Evolutionary conservation across 768 basidiomycete genomes (phyloP).

Genomic region (Dioszegia crocea): DNA sequence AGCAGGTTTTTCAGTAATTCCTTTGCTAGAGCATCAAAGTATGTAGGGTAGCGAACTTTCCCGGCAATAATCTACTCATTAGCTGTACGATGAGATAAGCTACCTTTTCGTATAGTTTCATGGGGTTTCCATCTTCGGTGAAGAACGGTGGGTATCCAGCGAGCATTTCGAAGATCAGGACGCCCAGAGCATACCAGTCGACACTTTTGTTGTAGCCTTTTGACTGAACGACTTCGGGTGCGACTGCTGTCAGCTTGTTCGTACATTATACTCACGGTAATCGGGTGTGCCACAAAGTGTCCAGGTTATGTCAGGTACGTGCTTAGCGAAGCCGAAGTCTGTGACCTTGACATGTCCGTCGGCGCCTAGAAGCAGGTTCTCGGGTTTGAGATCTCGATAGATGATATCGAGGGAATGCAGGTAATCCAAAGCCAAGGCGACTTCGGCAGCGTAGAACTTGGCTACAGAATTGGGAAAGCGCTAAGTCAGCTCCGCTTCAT

Average conservation of each 20-base stretch:
- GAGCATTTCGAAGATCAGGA: slow-evolving; percentile 52
- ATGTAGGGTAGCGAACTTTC: slow-evolving; percentile 51
- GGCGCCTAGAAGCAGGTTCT: slow-evolving; percentile 82
- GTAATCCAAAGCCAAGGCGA: slow-evolving; percentile 51
- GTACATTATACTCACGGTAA: slow-evolving; percentile 43
- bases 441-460: slow-evolving; percentile 52
- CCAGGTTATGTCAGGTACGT: slow-evolving; percentile 49
- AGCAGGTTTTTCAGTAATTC: slow-evolving; percentile 51
- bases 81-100: slow-evolving; percentile 11
- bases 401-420: slow-evolving; percentile 52
- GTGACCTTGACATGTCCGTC: slow-evolving; percentile 97
- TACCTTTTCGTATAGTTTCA: slow-evolving; percentile 52
- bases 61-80: slow-evolving; percentile 48
- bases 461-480: slow-evolving; percentile 52
- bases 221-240: slow-evolving; percentile 51
- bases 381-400: slow-evolving; percentile 52
- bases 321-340: slow-evolving; percentile 76
- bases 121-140: slow-evolving; percentile 52
- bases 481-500: slow-evolving; percentile 18
- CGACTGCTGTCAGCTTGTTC: slow-evolving; percentile 29
- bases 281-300: slow-evolving; percentile 52
- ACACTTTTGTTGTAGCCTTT: slow-evolving; percentile 53
- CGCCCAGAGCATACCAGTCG: slow-evolving; percentile 52
- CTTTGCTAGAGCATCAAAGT: slow-evolving; percentile 50
- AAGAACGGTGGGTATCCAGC: slow-evolving; percentile 52